Base-by-base conservation (phyloP, 2,329 filamentous ascomycete genomes). In the Fusarium begoniae region DNA sequence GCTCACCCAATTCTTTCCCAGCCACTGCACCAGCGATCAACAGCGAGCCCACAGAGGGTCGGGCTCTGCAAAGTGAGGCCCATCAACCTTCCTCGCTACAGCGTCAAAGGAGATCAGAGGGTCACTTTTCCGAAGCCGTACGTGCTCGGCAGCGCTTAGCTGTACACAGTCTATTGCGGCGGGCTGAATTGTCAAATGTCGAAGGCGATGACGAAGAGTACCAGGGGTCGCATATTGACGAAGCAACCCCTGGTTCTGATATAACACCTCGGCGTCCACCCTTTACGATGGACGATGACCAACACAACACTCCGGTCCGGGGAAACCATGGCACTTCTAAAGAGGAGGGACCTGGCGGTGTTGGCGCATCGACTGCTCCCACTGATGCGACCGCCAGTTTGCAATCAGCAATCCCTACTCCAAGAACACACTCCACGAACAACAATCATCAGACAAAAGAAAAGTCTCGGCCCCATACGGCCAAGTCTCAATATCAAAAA, bases 241-340 rank as follows among this genome's bases (percentile, higher is more conserved):
- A 30, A 50, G 26, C n/a, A 17, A 17, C 47, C 17, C 14, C 14
- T n/a, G 20, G 20, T 18, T 30, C 47, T 30, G 28, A 9, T 3
- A 3, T 13, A 11, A 47, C 20, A 12, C 20, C 20, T 30, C 47
- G 20, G 20, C 28, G 8, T 17, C 14, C 14, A 8, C 8, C 28
- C 0, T n/a, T 50, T 8, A 17, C 7, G 3, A 13, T 3, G 4
- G 28, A 6, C 7, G 20, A 11, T 15, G 8, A 26, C 11, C 43
- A 44, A 18, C 4, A n/a, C 3, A 9, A 8, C 18, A 5, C 47
- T 30, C 0, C 47, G 3, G 5, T 3, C 12, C 28, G 3, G 20
- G 3, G 14, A 1, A n/a, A 1, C 14, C 28, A 30, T 11, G 28
- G 20, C 11, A 2, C 7, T 9, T 30, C 10, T n/a, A 2, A 6